Percentiles rank a stretch among this genome's conserved stretches.
phyloP scores from a whole-genome alignment of 2,329 filamentous ascomycete species.

The Aureobasidium pullulans region DNA sequence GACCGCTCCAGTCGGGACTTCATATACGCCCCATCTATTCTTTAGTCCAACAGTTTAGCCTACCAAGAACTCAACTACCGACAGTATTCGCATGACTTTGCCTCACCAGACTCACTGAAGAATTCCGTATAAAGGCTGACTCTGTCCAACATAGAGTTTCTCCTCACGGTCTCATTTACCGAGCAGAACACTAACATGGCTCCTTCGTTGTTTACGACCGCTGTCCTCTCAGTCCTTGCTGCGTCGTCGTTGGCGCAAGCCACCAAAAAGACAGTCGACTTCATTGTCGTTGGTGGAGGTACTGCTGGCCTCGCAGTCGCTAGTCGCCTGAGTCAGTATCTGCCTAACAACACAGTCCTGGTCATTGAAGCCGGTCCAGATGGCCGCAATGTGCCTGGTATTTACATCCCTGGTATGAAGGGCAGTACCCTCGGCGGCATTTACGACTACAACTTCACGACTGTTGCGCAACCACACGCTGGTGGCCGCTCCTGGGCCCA shows the following conservation, averaged over 20 bases:
- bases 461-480: constrained; percentile 35
- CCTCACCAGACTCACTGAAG: neutral
- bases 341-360: constrained; percentile 23
- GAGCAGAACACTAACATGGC: neutral
- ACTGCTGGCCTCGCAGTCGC: constrained; percentile 26
- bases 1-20: neutral
- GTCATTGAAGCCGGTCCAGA: constrained; percentile 26
- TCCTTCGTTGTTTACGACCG: neutral
- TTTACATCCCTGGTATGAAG: constrained; percentile 21
- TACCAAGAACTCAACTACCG: neutral
- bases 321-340: constrained; percentile 22
- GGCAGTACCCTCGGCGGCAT: constrained; percentile 18
- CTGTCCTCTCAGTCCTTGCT: neutral
- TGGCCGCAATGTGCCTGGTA: constrained; percentile 14
- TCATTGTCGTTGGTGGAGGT: constrained; percentile 24
- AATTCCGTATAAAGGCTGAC: neutral
- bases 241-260: neutral
- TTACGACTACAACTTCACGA: constrained; percentile 40
- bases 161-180: neutral
- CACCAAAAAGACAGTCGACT: constrained; percentile 17
- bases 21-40: neutral
- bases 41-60: neutral
- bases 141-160: neutral
- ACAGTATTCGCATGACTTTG: neutral
- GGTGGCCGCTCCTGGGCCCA: constrained; percentile 33